phyloP scores from a whole-genome alignment of 1,284 basidiomycete species.

The Apiotrichum domesticum region DNA sequence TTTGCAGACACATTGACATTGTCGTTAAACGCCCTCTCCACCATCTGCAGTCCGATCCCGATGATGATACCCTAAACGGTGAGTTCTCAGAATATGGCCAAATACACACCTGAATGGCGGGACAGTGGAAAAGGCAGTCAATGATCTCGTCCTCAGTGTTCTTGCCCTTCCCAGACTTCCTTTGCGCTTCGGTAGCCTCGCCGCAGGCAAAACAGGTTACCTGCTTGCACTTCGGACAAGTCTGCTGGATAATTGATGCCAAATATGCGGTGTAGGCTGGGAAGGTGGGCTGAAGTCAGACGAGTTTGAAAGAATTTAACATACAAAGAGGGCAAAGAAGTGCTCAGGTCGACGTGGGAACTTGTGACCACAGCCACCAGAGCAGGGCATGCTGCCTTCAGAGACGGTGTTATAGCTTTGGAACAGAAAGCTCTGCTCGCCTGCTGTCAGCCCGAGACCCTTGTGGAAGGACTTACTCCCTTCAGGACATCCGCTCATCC shows the following conservation, averaged over 20 bases:
- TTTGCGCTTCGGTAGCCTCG: constrained; percentile 48
- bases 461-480: constrained; percentile 47
- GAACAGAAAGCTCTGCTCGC: constrained; percentile 81
- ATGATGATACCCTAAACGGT: constrained; percentile 63
- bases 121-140: constrained; percentile 72
- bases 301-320: constrained; percentile 52
- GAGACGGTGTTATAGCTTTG: constrained; percentile 68
- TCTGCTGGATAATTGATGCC: constrained; percentile 54
- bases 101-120: constrained; percentile 56
- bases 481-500: constrained; percentile 94
- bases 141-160: constrained; percentile 31
- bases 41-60: constrained; percentile 65
- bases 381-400: constrained; percentile 60
- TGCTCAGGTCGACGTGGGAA: constrained; percentile 61
- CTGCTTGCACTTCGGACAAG: constrained; percentile 60
- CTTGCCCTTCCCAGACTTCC: constrained; percentile 11
- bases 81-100: background rate
- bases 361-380: constrained; percentile 61
- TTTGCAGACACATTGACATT: constrained; percentile 16
- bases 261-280: constrained; percentile 62
- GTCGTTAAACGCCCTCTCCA: constrained; percentile 27
- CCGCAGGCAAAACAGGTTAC: constrained; percentile 78
- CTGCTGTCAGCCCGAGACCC: constrained; percentile 27
- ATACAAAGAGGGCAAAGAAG: constrained; percentile 74
- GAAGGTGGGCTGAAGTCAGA: constrained; percentile 59